These are phyloP conservation scores for Ramaria rubella DNA, from an alignment of 768 basidiomycete species.

Conservation along the genomic window DNA sequence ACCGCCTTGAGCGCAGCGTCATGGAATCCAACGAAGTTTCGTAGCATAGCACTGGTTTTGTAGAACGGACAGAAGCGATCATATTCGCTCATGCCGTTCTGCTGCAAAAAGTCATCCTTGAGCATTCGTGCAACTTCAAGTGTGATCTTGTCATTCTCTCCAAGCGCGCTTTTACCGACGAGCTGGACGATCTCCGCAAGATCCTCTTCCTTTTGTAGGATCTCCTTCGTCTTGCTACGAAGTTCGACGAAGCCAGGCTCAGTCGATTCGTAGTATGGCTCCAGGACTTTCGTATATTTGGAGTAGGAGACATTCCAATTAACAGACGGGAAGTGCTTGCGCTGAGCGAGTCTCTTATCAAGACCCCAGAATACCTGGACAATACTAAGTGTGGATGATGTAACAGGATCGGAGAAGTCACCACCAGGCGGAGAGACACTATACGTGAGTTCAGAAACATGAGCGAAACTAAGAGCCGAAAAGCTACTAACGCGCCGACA, in stretches of 20 bases:
- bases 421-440: slow-evolving; percentile 98
- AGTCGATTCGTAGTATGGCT: slow-evolving; percentile 84
- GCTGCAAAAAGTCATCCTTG: slow-evolving; percentile 95
- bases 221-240: slow-evolving; percentile 90
- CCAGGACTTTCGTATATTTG: slow-evolving; percentile 92
- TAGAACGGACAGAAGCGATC: slow-evolving; percentile 98
- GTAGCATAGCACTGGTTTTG: slow-evolving; percentile 95
- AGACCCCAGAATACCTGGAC: slow-evolving; percentile 99
- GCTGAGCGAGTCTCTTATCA: slow-evolving; percentile 97
- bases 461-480: not conserved
- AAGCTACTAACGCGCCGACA: slow-evolving; percentile 84
- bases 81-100: slow-evolving; percentile 98
- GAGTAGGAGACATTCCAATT: slow-evolving; percentile 99
- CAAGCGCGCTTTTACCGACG: slow-evolving; percentile 97
- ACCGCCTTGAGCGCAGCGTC: slow-evolving; percentile 86
- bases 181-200: slow-evolving; percentile 98
- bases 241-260: slow-evolving; percentile 94
- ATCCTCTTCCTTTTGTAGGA: slow-evolving; percentile 97
- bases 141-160: slow-evolving; percentile 97
- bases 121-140: slow-evolving; percentile 95
- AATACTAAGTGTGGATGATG: slow-evolving; percentile 93
- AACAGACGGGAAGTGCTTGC: slow-evolving; percentile 99
- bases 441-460: slow-evolving; percentile 13
- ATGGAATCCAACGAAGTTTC: slow-evolving; percentile 91
- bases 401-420: slow-evolving; percentile 98